Percentiles rank a stretch among this genome's conserved stretches.
Conservation (phyloP, 2,329 filamentous ascomycete genomes). For the Xylariales sp. region DNA sequence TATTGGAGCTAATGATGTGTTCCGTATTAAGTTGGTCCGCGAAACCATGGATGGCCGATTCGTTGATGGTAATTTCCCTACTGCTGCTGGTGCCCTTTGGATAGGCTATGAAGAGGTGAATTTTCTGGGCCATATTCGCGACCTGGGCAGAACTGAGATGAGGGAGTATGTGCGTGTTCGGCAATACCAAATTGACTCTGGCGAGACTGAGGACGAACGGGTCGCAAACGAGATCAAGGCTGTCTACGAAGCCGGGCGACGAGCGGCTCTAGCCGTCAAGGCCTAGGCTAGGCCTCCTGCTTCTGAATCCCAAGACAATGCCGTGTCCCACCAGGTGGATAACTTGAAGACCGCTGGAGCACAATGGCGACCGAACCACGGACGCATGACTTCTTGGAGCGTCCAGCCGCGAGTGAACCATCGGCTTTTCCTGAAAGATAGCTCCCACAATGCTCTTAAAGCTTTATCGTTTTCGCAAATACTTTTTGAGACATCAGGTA, state of each 20-base stretch:
- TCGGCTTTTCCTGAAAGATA: too few relatives aligned
- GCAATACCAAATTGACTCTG: conserved; percentile 51
- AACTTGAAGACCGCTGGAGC: too few relatives aligned
- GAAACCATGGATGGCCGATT: conserved; percentile 56
- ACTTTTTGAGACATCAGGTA: too few relatives aligned
- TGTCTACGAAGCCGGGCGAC: conserved; percentile 44
- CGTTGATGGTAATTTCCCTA: conserved; percentile 56
- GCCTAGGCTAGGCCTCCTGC: conserved; percentile 10
- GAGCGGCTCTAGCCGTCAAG: conserved; percentile 31
- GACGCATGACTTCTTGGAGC: too few relatives aligned
- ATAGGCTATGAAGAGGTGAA: conserved; percentile 58
- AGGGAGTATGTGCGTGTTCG: conserved; percentile 62
- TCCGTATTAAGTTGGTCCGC: conserved; percentile 56
- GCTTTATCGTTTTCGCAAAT: too few relatives aligned
- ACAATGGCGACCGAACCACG: too few relatives aligned
- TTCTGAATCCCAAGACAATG: conserved; percentile 12
- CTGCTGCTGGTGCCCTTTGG: conserved; percentile 57
- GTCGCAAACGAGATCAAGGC: conserved; percentile 47
- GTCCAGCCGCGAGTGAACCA: too few relatives aligned
- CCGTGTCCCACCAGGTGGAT: too few relatives aligned
- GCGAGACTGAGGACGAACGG: conserved; percentile 45
- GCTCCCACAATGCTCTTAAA: too few relatives aligned
- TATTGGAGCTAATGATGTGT: conserved; percentile 58
- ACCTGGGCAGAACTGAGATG: conserved; percentile 48
- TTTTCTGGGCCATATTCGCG: conserved; percentile 51